Base-by-base conservation (phyloP, 371 early-diverging fungal genomes). In the Mortierella sp. region DNA sequence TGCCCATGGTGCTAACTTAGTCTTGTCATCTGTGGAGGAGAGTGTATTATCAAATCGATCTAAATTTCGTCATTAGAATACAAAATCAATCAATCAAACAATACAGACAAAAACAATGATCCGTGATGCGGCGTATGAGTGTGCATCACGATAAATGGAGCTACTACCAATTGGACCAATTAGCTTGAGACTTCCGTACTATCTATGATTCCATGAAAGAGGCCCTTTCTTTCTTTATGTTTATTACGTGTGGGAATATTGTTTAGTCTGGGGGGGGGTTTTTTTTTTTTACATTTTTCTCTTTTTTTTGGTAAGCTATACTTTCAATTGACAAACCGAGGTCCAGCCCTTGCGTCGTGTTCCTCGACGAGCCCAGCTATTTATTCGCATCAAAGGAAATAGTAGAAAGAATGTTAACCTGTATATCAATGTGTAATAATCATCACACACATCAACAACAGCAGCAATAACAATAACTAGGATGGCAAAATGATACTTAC, bases 401-500 rank as follows among this genome's bases (percentile, higher is more conserved):
- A n/a, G n/a, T n/a, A n/a, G n/a, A n/a, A 28, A 63, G 3, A 28
- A 55, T 20, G 24, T 20, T 6, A 22, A 3, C 39, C 39, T 14
- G 3, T 9, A n/a, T 52, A n/a, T 52, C 52, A 24, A 12, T 10
- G 9, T 55, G 28, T 55, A 10, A 24, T 8, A 18, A 35, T 60
- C n/a, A 49, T 11, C 20, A 57, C 30, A 40, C 14, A 32, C 37
- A 35, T 30, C 30, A 30, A 30, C 22, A 26, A 22, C 0, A 37
- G 55, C 6, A n/a, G 3, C 10, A 26, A 22, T n/a, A 6, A 20
- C 4, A 43, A n/a, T 26, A 22, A 9, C 4, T n/a, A 62, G 22
- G 22, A 37, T 62, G 3, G 11, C 40, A 16, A 58, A 5, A 12
- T 22, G 18, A 5, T 5, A 87, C 93, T 88, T 88, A 95, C 90